These are phyloP conservation scores for Phytophthora agathidicida DNA, from an alignment of 352 stramenopile species.

Conservation along the genomic window DNA sequence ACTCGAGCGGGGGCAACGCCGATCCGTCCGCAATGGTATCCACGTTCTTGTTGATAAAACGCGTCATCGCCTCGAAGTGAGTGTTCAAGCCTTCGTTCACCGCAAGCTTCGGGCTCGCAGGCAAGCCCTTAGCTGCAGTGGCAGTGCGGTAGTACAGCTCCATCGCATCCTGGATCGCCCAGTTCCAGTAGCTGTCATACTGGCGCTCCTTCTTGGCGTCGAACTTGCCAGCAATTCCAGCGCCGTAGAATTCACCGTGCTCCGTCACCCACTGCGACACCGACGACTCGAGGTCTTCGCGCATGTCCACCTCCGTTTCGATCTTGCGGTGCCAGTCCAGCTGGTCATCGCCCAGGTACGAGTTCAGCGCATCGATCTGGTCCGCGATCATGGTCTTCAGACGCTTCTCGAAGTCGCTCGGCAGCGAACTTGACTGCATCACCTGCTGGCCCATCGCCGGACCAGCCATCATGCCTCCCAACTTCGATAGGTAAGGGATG, in stretches of 20 bases:
- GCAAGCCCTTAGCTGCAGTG: constrained; percentile 8
- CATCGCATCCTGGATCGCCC: constrained; percentile 62
- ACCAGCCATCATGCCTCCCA: constrained; percentile 30
- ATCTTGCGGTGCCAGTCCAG: constrained; percentile 47
- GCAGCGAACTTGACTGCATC: constrained; percentile 28
- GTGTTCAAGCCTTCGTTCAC: constrained; percentile 37
- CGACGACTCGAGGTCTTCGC: no score
- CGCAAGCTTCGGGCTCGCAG: constrained; percentile 9
- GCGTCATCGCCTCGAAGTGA: no score
- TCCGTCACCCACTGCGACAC: no score
- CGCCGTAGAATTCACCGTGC: no score
- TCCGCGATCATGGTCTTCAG: constrained; percentile 53
- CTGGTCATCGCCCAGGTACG: constrained; percentile 43
- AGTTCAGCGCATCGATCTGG: constrained; percentile 44
- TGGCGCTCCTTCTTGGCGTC: constrained; percentile 62
- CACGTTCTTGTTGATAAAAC: constrained; percentile 48
- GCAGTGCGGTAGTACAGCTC: constrained; percentile 56
- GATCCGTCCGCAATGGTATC: constrained; percentile 34
- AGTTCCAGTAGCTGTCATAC: constrained; percentile 82
- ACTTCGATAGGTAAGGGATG: constrained; percentile 45
- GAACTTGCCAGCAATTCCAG: no score
- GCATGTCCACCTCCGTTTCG: no score
- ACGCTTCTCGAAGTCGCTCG: constrained; percentile 45
- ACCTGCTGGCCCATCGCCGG: constrained; percentile 26
- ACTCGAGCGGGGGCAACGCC: constrained; percentile 35